phyloP scores from a whole-genome alignment of 257 asterid genomes.

The Solanum chmielewskii region DNA sequence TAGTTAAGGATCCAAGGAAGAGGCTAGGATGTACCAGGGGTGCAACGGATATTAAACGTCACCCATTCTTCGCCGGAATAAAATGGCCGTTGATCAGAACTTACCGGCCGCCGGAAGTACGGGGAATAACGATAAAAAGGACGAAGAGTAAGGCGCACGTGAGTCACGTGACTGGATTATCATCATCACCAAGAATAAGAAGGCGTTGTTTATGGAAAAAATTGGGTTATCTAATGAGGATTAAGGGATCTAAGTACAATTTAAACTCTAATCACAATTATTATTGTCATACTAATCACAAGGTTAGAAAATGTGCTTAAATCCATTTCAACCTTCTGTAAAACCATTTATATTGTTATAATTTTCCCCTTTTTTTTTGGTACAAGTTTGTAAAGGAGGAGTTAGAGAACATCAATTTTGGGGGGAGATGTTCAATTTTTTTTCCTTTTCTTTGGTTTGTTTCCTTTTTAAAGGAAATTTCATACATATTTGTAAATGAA shows the following conservation, averaged over 20 bases:
- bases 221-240: conserved; percentile 39
- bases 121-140: conserved; percentile 53
- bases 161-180: conserved; percentile 31
- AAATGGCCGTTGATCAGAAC: conserved; percentile 89
- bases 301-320: conserved; percentile 23
- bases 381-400: conserved; percentile 1
- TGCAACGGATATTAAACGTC: conserved; percentile 86
- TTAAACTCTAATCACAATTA: conserved; percentile 60
- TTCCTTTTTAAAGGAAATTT: neutral
- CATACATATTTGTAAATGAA: conserved; percentile 1
- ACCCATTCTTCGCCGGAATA: conserved; percentile 73
- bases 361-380: neutral
- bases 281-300: conserved; percentile 29
- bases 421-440: neutral
- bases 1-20: conserved; percentile 68
- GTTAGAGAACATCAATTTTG: neutral
- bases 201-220: conserved; percentile 64
- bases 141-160: conserved; percentile 36
- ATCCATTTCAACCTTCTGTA: neutral
- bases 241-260: conserved; percentile 37
- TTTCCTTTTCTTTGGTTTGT: neutral
- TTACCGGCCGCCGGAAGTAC: conserved; percentile 74
- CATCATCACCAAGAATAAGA: conserved; percentile 31
- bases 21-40: conserved; percentile 80
- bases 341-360: neutral